Conservation (phyloP, 805 yeast genomes). For the Lipomyces anomalus region DNA sequence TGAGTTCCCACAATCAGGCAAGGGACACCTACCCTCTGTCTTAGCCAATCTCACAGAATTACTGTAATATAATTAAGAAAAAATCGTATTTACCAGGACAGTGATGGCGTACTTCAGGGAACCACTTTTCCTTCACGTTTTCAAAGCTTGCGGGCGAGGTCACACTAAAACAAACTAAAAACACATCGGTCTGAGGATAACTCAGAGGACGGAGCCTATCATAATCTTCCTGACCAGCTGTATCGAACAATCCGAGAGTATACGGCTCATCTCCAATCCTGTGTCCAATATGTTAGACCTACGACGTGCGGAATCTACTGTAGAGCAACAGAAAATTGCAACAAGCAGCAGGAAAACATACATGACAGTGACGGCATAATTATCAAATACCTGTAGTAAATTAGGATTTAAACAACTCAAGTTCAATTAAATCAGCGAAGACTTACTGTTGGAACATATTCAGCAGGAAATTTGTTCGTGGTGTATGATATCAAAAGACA, state of each 20-base stretch:
- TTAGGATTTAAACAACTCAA: no score
- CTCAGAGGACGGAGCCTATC: conserved; percentile 84
- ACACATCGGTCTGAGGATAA: conserved; percentile 88
- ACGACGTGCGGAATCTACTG: no score
- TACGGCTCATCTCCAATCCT: no score
- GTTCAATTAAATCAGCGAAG: no score
- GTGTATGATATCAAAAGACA: conserved; percentile 83
- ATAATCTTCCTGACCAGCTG: conserved; percentile 92
- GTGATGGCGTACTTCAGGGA: conserved; percentile 82
- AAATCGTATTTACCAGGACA: conserved; percentile 66
- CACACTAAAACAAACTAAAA: conserved; percentile 78
- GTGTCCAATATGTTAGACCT: no score
- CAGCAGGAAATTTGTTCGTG: conserved; percentile 87
- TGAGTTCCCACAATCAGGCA: conserved; percentile 84
- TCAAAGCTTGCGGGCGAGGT: conserved; percentile 74
- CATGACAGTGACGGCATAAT: conserved; percentile 80
- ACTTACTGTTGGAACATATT: conserved; percentile 89
- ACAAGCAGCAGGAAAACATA: no score
- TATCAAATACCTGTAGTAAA: conserved; percentile 93
- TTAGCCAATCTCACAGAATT: no score
- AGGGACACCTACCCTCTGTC: no score
- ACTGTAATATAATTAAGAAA: no score
- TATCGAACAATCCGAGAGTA: conserved; percentile 88
- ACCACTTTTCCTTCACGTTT: conserved; percentile 76
- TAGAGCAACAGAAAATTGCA: no score